Conservation (phyloP, 2,329 filamentous ascomycete species). For the Beauveria rudraprayagi region DNA sequence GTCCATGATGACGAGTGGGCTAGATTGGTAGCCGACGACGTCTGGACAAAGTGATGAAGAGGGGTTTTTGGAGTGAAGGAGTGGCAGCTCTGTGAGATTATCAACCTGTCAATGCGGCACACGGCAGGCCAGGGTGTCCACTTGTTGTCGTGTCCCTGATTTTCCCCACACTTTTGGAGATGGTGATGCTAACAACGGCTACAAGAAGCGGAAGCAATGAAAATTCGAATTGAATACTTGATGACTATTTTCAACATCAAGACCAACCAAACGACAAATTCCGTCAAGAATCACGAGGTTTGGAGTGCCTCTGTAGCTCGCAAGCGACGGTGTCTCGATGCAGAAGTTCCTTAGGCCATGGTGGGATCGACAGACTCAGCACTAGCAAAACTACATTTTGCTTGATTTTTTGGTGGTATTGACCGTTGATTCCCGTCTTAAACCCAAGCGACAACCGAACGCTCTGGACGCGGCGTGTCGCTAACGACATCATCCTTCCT, state of each 20-base stretch:
- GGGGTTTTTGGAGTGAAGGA: not conserved
- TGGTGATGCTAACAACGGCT: not conserved
- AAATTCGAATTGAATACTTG: not conserved
- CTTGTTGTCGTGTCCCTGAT: not conserved
- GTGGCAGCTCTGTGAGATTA: not conserved
- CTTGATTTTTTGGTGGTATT: no score
- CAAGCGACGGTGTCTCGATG: no score
- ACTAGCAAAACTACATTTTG: no score
- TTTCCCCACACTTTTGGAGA: not conserved
- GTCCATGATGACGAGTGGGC: constrained; percentile 27
- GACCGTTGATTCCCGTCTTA: no score
- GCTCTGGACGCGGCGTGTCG: no score
- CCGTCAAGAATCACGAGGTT: no score
- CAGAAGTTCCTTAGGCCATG: no score
- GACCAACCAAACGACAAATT: not conserved
- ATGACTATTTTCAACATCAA: not conserved
- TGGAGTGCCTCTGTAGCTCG: no score
- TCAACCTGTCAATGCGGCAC: not conserved
- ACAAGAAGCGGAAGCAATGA: not conserved
- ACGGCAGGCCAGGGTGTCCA: constrained; percentile 10
- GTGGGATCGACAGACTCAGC: no score
- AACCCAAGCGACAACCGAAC: no score
- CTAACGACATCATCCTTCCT: no score
- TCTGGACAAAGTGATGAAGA: not conserved
- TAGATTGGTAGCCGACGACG: constrained; percentile 5